phyloP scores from a whole-genome alignment of 1,139 yeast genomes.

The Yamadazyma spencermartinsiae region DNA sequence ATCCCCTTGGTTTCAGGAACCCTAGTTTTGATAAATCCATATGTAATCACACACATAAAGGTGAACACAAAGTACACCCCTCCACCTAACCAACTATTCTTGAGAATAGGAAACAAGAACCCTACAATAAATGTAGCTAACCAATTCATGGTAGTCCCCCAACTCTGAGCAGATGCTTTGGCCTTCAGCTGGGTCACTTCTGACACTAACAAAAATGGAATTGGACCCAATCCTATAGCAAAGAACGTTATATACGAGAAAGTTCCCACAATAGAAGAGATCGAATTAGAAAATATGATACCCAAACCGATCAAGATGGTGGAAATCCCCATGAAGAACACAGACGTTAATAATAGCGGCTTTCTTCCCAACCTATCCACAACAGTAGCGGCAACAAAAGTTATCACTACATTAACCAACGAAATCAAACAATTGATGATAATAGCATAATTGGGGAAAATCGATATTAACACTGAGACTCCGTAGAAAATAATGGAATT shows the following conservation, averaged over 20 bases:
- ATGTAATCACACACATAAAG: conserved; percentile 49
- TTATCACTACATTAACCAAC: conserved; percentile 67
- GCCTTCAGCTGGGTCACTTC: conserved; percentile 83
- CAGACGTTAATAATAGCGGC: conserved; percentile 66
- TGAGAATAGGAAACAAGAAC: conserved; percentile 72
- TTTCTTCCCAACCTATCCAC: conserved; percentile 78
- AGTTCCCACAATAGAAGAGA: conserved; percentile 64
- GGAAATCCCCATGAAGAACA: conserved; percentile 67
- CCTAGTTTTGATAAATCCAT: conserved; percentile 42
- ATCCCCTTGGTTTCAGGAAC: conserved; percentile 85
- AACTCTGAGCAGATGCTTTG: conserved; percentile 85
- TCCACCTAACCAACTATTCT: conserved; percentile 63
- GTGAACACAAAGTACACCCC: conserved; percentile 79
- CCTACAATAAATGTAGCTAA: conserved; percentile 83
- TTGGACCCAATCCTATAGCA: conserved; percentile 92
- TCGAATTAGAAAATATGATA: conserved; percentile 49
- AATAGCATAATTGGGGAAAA: conserved; percentile 71
- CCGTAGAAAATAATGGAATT: conserved; percentile 92
- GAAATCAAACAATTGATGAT: conserved; percentile 75
- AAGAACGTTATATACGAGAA: conserved; percentile 76
- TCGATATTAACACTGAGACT: conserved; percentile 69
- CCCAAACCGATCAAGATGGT: conserved; percentile 69
- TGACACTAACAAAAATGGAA: conserved; percentile 86
- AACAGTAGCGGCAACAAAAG: conserved; percentile 67
- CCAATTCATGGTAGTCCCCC: conserved; percentile 93